phyloP scores from a whole-genome alignment of 2,329 filamentous ascomycete genomes.

The Rhynchosporium graminicola region DNA sequence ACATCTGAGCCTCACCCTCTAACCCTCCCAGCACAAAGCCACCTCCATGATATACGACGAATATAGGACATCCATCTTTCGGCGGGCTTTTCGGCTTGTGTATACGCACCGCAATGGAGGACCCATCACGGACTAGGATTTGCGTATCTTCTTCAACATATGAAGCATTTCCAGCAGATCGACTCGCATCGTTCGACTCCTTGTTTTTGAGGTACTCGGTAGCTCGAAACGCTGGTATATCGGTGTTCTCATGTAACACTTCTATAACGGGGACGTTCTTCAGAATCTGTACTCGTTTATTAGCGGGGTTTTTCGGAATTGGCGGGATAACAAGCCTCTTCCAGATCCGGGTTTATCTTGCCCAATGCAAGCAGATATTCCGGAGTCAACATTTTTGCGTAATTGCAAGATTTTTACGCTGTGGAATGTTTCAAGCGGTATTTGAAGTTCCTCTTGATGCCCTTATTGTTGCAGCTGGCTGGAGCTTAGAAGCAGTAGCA shows the following conservation, averaged over 20 bases:
- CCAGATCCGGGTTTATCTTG: slow-evolving; percentile 26
- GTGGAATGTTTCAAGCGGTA: neutral
- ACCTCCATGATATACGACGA: slow-evolving; percentile 43
- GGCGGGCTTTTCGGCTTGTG: slow-evolving; percentile 28
- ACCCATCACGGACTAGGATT: slow-evolving; percentile 34
- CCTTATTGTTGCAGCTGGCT: slow-evolving; percentile 3
- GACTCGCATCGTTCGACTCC: slow-evolving; percentile 10
- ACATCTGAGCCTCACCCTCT: slow-evolving; percentile 41
- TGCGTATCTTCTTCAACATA: slow-evolving; percentile 32
- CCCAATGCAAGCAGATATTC: slow-evolving; percentile 26
- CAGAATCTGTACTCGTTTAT: slow-evolving; percentile 16
- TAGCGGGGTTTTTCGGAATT: neutral
- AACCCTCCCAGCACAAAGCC: slow-evolving; percentile 42
- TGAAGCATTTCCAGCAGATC: slow-evolving; percentile 4
- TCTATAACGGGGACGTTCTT: slow-evolving; percentile 4
- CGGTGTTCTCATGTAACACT: slow-evolving; percentile 14
- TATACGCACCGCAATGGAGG: slow-evolving; percentile 29
- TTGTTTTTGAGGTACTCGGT: neutral
- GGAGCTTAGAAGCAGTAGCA: neutral
- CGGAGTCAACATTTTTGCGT: slow-evolving; percentile 16
- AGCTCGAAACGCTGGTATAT: slow-evolving; percentile 22
- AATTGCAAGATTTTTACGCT: no score
- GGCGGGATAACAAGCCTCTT: slow-evolving; percentile 22
- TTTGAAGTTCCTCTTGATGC: neutral
- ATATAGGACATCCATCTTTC: slow-evolving; percentile 35